Percentiles rank a stretch among this genome's conserved stretches.
Evolutionary conservation across 2,329 filamentous ascomycete species (phyloP).

Genomic region (Echinosphaeria canescens): DNA sequence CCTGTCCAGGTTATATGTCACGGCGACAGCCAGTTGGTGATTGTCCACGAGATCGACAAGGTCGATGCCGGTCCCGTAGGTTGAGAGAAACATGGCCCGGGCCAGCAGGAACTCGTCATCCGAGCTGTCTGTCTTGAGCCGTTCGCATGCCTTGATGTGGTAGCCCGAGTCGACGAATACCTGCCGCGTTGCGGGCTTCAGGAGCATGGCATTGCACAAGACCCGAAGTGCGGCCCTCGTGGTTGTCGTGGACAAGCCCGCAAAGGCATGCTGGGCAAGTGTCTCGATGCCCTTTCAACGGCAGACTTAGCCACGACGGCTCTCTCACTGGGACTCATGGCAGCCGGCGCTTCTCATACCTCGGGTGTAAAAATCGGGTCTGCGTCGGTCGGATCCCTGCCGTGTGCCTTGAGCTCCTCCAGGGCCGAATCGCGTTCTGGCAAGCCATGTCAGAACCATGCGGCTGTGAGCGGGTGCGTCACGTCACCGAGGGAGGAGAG

Average conservation of each 20-base stretch:
- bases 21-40: conserved; percentile 41
- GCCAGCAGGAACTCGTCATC: conserved; percentile 77
- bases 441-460: not conserved
- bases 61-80: conserved; percentile 52
- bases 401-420: conserved; percentile 57
- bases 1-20: conserved; percentile 46
- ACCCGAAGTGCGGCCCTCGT: conserved; percentile 62
- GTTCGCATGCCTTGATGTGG: conserved; percentile 43
- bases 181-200: conserved; percentile 46
- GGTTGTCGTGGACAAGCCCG: conserved; percentile 35
- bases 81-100: conserved; percentile 62
- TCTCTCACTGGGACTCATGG: no score
- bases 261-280: conserved; percentile 52
- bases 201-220: conserved; percentile 64
- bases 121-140: conserved; percentile 47
- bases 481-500: no score
- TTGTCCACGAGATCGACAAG: conserved; percentile 43
- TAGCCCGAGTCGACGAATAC: conserved; percentile 51
- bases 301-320: no score
- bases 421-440: conserved; percentile 39
- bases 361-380: conserved; percentile 69
- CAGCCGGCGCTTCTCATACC: conserved; percentile 19
- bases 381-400: conserved; percentile 48
- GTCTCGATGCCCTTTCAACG: conserved; percentile 55
- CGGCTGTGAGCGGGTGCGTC: no score